Evolutionary conservation across 306 rosid species (phyloP).

Genomic region (Arachis hypogaea): DNA sequence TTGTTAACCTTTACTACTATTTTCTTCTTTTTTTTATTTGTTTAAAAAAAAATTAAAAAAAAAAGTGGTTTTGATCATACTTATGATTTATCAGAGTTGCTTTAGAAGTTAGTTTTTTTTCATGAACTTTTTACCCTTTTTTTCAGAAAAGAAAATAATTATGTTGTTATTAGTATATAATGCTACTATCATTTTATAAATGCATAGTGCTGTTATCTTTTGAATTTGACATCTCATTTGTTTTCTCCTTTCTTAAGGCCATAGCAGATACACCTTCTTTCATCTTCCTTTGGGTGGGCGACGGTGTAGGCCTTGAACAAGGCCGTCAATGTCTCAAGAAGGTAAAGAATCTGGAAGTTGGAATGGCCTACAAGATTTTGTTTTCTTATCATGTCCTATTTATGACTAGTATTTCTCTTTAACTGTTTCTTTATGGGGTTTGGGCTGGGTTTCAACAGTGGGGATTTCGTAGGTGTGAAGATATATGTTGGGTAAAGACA

Average conservation of each 20-base stretch:
- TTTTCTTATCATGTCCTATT: conserved; percentile 16
- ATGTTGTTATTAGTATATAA: neutral
- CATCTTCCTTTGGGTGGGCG: conserved; percentile 99
- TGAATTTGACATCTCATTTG: conserved; percentile 40
- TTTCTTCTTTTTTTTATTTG: too few species aligned
- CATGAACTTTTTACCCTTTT: neutral
- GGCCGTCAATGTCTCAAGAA: conserved; percentile 98
- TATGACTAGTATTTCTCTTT: conserved; percentile 21
- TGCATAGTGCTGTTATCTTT: conserved; percentile 22
- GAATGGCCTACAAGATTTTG: neutral
- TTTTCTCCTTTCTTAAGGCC: conserved; percentile 57
- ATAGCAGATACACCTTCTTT: conserved; percentile 99
- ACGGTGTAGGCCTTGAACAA: conserved; percentile 98
- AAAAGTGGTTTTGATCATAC: conserved; percentile 12
- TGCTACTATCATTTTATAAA: conserved; percentile 12
- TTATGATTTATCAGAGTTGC: neutral
- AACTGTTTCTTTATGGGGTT: conserved; percentile 35
- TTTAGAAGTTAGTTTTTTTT: conserved; percentile 13
- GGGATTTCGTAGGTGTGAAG: conserved; percentile 99
- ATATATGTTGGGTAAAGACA: conserved; percentile 99
- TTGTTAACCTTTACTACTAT: too few species aligned
- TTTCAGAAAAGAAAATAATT: too few species aligned
- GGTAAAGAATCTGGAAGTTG: conserved; percentile 51
- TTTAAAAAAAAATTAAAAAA: too few species aligned
- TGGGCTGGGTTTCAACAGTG: conserved; percentile 63